Percentiles rank a stretch among this genome's conserved stretches.
Evolutionary conservation across 2,329 filamentous ascomycete genomes (phyloP).

Genomic region (Dichotomopilus funicola): DNA sequence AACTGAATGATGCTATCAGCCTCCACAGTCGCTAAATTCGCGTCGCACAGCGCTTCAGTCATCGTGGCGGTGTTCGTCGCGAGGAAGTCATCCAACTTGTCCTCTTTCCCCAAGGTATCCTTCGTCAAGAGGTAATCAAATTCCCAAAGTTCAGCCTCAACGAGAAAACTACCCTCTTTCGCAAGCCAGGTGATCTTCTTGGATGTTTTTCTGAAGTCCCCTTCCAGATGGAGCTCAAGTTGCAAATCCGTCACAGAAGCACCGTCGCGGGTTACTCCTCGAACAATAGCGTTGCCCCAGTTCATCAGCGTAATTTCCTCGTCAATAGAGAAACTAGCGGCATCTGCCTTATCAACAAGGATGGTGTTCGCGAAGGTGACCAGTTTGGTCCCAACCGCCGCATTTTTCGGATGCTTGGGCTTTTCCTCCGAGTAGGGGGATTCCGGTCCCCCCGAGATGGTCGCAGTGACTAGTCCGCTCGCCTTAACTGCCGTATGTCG

Average conservation of each 20-base stretch:
- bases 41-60: slow-evolving; percentile 69
- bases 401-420: slow-evolving; percentile 82
- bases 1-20: slow-evolving; percentile 88
- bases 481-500: slow-evolving; percentile 65
- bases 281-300: not conserved
- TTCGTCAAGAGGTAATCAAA: slow-evolving; percentile 94
- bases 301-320: not conserved
- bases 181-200: slow-evolving; percentile 96
- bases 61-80: slow-evolving; percentile 67
- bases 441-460: slow-evolving; percentile 57
- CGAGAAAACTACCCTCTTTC: slow-evolving; percentile 62
- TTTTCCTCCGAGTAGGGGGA: slow-evolving; percentile 64
- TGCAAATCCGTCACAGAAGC: slow-evolving; percentile 60
- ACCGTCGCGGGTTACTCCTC: not conserved
- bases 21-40: slow-evolving; percentile 69
- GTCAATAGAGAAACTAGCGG: slow-evolving; percentile 57
- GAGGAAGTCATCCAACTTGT: slow-evolving; percentile 75
- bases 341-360: slow-evolving; percentile 79
- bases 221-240: slow-evolving; percentile 77
- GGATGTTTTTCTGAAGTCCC: slow-evolving; percentile 86
- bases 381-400: slow-evolving; percentile 74
- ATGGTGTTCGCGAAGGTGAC: slow-evolving; percentile 69
- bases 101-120: slow-evolving; percentile 84
- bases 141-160: slow-evolving; percentile 79
- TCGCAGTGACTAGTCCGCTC: slow-evolving; percentile 62